A percentile compares a stretch with the other conserved stretches of the same genome.
These are phyloP conservation scores for Flaveria robusta DNA, from an alignment of 129 eudicot genomes.

Conservation along the genomic window DNA sequence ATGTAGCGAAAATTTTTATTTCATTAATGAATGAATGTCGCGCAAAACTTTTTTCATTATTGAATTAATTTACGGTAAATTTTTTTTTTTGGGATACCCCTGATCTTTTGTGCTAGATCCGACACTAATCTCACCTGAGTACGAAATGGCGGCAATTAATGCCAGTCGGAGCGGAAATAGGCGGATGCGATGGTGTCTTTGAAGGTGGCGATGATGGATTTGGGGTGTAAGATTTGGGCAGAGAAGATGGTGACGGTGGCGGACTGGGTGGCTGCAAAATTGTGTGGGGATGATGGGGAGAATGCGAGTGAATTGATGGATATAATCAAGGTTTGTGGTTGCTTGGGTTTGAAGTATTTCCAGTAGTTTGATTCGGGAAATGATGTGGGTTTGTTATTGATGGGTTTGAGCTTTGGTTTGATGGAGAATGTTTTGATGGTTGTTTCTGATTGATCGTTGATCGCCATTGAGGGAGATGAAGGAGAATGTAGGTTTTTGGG, in stretches of 20 bases:
- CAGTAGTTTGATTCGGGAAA: constrained; percentile 80
- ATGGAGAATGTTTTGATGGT: constrained; percentile 45
- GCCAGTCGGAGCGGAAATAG: constrained; percentile 67
- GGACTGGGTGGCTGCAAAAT: constrained; percentile 72
- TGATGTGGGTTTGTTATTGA: too few species aligned
- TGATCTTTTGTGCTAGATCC: too few species aligned
- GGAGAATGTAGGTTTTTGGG: constrained; percentile 32
- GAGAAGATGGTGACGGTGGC: constrained; percentile 66
- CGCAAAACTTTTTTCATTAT: too few species aligned
- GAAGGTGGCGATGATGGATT: constrained; percentile 53
- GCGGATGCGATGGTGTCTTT: constrained; percentile 67
- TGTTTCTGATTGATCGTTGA: constrained; percentile 35
- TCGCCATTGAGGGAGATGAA: constrained; percentile 48
- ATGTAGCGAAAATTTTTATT: too few species aligned
- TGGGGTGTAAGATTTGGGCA: constrained; percentile 49
- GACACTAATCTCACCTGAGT: constrained; percentile 53
- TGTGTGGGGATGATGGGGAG: constrained; percentile 59
- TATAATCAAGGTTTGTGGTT: constrained; percentile 48
- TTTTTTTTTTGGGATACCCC: too few species aligned
- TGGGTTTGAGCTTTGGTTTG: constrained; percentile 62
- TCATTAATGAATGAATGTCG: too few species aligned
- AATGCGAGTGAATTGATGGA: constrained; percentile 60
- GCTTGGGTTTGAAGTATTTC: constrained; percentile 77
- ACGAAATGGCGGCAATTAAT: constrained; percentile 67
- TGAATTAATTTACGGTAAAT: too few species aligned